phyloP scores from a whole-genome alignment of 495 filamentous ascomycete species.

The Rusavskia elegans region DNA sequence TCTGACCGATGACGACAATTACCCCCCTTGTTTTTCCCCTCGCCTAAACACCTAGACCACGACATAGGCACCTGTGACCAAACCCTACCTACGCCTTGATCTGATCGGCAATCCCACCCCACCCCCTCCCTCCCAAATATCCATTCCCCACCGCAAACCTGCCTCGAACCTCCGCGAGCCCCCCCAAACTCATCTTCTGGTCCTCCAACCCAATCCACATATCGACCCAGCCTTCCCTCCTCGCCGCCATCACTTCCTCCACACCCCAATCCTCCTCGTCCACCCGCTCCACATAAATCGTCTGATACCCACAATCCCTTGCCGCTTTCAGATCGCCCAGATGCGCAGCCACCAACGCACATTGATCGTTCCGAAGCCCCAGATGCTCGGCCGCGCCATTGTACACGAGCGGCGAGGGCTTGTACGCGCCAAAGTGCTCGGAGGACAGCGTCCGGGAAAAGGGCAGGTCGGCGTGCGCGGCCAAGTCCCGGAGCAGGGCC shows the following conservation, averaged over 20 bases:
- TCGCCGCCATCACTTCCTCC: conserved; percentile 34
- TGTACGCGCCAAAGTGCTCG: conserved; percentile 63
- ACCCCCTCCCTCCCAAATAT: neutral
- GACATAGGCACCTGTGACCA: too few species aligned
- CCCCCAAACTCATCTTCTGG: neutral
- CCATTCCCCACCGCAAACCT: neutral
- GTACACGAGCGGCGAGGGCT: conserved; percentile 55
- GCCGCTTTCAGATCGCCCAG: conserved; percentile 52
- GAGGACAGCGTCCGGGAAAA: conserved; percentile 47
- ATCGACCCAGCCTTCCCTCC: conserved; percentile 45
- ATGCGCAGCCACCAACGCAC: conserved; percentile 70
- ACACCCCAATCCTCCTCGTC: conserved; percentile 44
- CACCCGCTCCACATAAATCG: conserved; percentile 59
- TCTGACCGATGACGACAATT: too few species aligned
- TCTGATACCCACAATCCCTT: conserved; percentile 43
- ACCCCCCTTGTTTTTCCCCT: too few species aligned
- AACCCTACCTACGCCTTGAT: too few species aligned
- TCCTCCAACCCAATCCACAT: conserved; percentile 27
- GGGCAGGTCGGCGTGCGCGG: conserved; percentile 35
- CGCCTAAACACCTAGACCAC: too few species aligned
- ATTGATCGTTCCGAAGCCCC: conserved; percentile 39
- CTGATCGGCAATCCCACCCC: neutral
- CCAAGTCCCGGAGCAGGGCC: conserved; percentile 47
- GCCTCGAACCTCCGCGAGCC: neutral
- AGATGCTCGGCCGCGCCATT: conserved; percentile 44